A percentile compares a stretch with the other conserved stretches of the same genome.
Evolutionary conservation across 129 eudicot genomes (phyloP).

Genomic region (Flaveria robusta): DNA sequence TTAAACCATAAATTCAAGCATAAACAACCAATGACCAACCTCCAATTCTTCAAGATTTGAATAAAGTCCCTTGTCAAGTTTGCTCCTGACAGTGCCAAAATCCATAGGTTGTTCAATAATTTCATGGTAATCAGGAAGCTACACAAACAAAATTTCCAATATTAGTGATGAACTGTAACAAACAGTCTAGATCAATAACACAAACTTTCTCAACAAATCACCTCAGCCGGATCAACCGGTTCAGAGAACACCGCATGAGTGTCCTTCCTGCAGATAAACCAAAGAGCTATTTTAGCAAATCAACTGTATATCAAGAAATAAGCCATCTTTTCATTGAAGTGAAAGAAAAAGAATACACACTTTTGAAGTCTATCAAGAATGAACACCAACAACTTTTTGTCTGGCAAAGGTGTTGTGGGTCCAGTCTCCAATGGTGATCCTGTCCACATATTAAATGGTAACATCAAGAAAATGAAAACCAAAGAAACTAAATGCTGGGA

Average conservation of each 20-base stretch:
- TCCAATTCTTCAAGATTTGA: slow-evolving; percentile 75
- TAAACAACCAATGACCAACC: slow-evolving; percentile 55
- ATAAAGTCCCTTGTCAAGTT: slow-evolving; percentile 68
- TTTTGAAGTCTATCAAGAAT: slow-evolving; percentile 97
- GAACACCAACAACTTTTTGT: slow-evolving; percentile 88
- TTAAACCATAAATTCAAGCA: slow-evolving; percentile 21
- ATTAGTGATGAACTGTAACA: slow-evolving; percentile 28
- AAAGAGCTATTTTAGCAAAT: slow-evolving; percentile 13
- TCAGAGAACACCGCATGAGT: slow-evolving; percentile 91
- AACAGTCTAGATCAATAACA: slow-evolving; percentile 15
- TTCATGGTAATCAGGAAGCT: slow-evolving; percentile 97
- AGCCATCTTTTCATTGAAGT: slow-evolving; percentile 31
- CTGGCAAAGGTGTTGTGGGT: slow-evolving; percentile 96
- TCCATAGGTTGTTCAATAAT: slow-evolving; percentile 88
- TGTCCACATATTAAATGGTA: slow-evolving; percentile 56
- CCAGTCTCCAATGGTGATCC: slow-evolving; percentile 82
- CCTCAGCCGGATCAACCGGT: slow-evolving; percentile 93
- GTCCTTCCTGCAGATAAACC: slow-evolving; percentile 76
- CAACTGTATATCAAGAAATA: slow-evolving; percentile 27
- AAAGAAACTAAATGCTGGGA: slow-evolving; percentile 34
- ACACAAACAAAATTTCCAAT: slow-evolving; percentile 32
- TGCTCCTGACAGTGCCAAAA: slow-evolving; percentile 79
- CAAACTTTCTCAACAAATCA: slow-evolving; percentile 29
- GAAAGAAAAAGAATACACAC: slow-evolving; percentile 54
- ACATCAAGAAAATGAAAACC: slow-evolving; percentile 30